Conservation (phyloP, 257 asterid species). For the Anisodus tanguticus region DNA sequence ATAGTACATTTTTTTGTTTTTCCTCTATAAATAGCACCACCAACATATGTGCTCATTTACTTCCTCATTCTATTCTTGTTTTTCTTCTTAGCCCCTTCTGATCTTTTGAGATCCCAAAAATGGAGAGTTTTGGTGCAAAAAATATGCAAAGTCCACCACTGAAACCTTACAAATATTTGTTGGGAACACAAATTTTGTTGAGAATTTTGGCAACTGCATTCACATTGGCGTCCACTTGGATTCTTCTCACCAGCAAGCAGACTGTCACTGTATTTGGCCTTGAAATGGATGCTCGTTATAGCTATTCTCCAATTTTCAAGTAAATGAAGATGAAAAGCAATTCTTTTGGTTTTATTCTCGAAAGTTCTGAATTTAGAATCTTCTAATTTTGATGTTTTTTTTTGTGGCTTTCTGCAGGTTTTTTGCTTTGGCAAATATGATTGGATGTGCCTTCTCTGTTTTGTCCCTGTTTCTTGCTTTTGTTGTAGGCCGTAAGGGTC, state of each 20-base stretch:
- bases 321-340: constrained; percentile 26
- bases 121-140: constrained; percentile 36
- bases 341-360: not conserved
- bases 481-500: constrained; percentile 40
- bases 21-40: not conserved
- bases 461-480: constrained; percentile 43
- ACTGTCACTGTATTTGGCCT: constrained; percentile 51
- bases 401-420: constrained; percentile 45
- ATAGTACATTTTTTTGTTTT: not conserved
- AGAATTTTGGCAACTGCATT: constrained; percentile 48
- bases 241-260: constrained; percentile 57
- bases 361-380: not conserved
- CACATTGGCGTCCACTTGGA: constrained; percentile 59
- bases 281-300: constrained; percentile 55
- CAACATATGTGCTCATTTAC: not conserved
- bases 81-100: not conserved
- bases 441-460: constrained; percentile 48
- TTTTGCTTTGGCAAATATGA: constrained; percentile 60
- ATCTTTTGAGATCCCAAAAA: not conserved
- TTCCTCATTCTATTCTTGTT: not conserved
- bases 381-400: not conserved
- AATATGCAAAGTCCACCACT: constrained; percentile 25
- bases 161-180: constrained; percentile 39
- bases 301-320: constrained; percentile 64
- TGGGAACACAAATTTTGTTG: constrained; percentile 45